Evolutionary conservation across 192 early-diverging fungal species (phyloP).

Genomic region (Gigaspora rosea): DNA sequence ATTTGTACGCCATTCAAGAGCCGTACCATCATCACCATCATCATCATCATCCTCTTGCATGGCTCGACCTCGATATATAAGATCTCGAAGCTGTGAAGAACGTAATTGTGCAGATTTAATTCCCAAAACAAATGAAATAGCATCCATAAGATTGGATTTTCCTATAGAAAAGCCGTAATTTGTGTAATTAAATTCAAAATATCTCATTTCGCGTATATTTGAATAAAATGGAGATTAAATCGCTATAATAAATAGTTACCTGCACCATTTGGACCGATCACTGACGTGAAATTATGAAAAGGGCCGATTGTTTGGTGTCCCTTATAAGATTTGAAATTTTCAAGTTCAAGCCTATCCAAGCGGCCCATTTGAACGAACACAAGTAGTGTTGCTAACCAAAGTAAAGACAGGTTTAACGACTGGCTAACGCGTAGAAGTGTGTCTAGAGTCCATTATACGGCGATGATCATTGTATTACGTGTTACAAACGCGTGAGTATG

Average conservation of each 20-base stretch:
- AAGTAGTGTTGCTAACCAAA: too few species aligned
- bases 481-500: too few species aligned
- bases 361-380: constrained; percentile 60
- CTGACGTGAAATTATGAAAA: constrained; percentile 90
- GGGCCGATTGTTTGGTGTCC: constrained; percentile 93
- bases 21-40: constrained; percentile 50
- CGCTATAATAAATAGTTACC: constrained; percentile 48
- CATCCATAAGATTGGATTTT: constrained; percentile 99
- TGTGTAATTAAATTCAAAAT: too few species aligned
- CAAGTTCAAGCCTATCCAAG: constrained; percentile 86
- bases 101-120: constrained; percentile 91
- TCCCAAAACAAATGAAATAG: constrained; percentile 97
- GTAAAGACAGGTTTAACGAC: too few species aligned
- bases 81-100: constrained; percentile 83
- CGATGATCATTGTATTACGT: too few species aligned
- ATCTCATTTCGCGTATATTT: too few species aligned
- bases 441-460: too few species aligned
- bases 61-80: constrained; percentile 81
- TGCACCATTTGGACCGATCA: constrained; percentile 97
- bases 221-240: neutral
- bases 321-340: constrained; percentile 99
- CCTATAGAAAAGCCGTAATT: constrained; percentile 46
- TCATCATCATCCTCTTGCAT: constrained; percentile 49
- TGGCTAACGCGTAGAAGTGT: too few species aligned
- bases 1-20: constrained; percentile 30